Conservation (phyloP, 177 flowering plant species). For the Vitis hybrid region DNA sequence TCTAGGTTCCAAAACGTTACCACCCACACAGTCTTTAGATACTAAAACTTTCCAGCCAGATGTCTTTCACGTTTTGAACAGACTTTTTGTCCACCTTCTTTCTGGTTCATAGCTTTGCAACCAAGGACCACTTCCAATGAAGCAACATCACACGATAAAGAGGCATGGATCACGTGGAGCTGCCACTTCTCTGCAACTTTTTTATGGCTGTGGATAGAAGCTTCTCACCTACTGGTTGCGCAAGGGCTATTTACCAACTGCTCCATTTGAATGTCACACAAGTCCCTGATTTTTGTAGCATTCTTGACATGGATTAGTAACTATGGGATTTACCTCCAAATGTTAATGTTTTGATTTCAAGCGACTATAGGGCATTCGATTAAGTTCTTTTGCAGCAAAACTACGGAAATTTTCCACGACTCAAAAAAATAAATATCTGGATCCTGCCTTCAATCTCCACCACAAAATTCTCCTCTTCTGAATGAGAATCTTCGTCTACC, state of each 20-base stretch:
- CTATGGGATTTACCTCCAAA: neutral
- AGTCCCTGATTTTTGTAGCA: neutral
- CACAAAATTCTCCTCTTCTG: conserved; percentile 8
- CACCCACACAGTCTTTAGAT: neutral
- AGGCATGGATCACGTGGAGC: neutral
- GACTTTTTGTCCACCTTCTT: neutral
- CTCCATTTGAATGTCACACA: neutral
- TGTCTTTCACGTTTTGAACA: neutral
- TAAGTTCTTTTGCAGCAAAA: neutral
- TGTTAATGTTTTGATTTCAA: conserved; percentile 8
- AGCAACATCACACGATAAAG: neutral
- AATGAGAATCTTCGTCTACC: neutral
- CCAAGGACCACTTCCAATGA: conserved; percentile 12
- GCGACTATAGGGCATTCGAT: neutral
- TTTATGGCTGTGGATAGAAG: too few relatives aligned
- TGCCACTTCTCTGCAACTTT: neutral
- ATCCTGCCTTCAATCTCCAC: conserved; percentile 13
- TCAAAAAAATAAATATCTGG: conserved; percentile 10
- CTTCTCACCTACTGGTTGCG: too few relatives aligned
- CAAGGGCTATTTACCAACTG: too few relatives aligned
- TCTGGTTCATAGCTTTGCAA: conserved; percentile 1
- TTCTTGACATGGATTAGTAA: neutral
- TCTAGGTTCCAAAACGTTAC: neutral
- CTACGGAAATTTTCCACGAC: neutral
- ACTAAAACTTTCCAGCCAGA: neutral